phyloP scores from a whole-genome alignment of 1,284 basidiomycete species.

The Tilletia walkeri region DNA sequence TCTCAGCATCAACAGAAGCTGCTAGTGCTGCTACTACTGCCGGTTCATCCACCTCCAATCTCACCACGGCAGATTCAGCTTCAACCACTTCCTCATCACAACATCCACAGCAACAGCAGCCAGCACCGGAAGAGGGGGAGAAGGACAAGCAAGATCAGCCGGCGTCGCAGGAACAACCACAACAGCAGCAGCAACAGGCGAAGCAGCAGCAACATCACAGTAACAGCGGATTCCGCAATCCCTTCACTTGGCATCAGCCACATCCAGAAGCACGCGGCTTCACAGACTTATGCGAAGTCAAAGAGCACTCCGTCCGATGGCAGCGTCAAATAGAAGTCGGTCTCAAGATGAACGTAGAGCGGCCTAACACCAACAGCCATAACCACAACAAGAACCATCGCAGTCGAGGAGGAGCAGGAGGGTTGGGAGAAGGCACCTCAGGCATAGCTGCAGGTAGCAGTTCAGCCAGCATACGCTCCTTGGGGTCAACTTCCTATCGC shows the following conservation, averaged over 20 bases:
- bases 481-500: conserved; percentile 5
- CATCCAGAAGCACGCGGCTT: conserved; percentile 38
- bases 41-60: conserved; percentile 21
- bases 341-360: conserved; percentile 40
- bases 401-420: neutral
- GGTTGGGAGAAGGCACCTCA: neutral
- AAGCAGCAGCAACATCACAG: neutral
- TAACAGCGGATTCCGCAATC: neutral
- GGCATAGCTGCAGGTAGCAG: neutral
- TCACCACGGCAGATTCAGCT: conserved; percentile 15
- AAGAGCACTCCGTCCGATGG: conserved; percentile 41
- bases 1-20: conserved; percentile 19
- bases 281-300: conserved; percentile 30
- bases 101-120: conserved; percentile 1
- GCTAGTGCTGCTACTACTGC: no score
- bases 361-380: neutral
- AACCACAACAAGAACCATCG: neutral
- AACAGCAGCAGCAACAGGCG: neutral
- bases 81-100: conserved; percentile 11
- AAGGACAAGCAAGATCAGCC: conserved; percentile 19
- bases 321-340: conserved; percentile 40
- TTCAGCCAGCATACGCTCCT: conserved; percentile 14
- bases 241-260: neutral
- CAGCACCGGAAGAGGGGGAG: conserved; percentile 10
- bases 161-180: conserved; percentile 9